Base-by-base conservation (phyloP, 2,329 filamentous ascomycete genomes). In the Aspergillus sp. region DNA sequence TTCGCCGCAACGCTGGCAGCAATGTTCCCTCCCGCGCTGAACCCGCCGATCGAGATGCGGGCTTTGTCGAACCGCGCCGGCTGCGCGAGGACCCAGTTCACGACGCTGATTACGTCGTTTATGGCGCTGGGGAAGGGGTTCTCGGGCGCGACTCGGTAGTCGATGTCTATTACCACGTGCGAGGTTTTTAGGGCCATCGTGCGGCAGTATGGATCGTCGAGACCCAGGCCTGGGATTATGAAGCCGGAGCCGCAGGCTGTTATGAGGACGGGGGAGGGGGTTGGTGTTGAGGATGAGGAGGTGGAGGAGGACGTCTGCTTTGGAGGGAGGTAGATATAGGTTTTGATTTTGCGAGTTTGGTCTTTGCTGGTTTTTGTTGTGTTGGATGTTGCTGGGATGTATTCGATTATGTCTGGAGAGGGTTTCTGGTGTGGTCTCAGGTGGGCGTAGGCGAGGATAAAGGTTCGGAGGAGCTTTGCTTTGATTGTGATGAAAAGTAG, bases 11-110 rank as follows among this genome's bases (percentile, higher is more conserved):
- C 11, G 3, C 49, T 41, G 50, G 71, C 45, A 2, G 61, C 52
- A 33, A 79, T 66, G 44, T 72, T 77, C 0, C 52, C 77, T 3
- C 77, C 77, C 0, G 77, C 72, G 44, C 73, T 77, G 61, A 78
- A 79, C 8, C 77, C 77, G 1, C 68, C 71, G 1, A 78, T 55
- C 0, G 68, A 67, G 12, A 79, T 49, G 4, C 61, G 62, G 0
- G 57, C 51, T 2, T 19, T 3, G 41, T 78, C 69, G 62, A 71
- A 78, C 0, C 52, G 17, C 1, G 70, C 61, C 0, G 69, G 68
- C 15, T 69, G 72, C 2, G 61, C 54, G 3, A 66, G 65, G 0
- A 75, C 67, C 61, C 67, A 74, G n/a, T 51, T 60, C 13, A 77
- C 51, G 4, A 64, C 66, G 51, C 77, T 73, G 54, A 70, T 67